These are phyloP conservation scores for Cutaneotrichosporon arboriforme DNA, from an alignment of 1,284 basidiomycete species.

Conservation along the genomic window DNA sequence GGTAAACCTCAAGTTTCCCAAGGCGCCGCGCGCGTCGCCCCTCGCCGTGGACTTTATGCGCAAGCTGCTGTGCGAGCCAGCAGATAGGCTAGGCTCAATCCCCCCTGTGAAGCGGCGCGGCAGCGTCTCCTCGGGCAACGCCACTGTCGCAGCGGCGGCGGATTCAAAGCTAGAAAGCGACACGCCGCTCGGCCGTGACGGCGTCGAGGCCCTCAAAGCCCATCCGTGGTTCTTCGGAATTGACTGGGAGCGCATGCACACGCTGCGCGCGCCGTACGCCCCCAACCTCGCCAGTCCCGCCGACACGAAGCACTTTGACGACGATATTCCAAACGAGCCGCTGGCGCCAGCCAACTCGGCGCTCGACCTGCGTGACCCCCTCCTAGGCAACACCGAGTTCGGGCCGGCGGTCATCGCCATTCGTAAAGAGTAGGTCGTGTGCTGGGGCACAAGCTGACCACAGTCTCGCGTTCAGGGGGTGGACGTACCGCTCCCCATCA, in stretches of 20 bases:
- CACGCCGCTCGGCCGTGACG: slow-evolving; percentile 52
- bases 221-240: slow-evolving; percentile 83
- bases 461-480: slow-evolving; percentile 42
- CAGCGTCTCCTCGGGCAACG: slow-evolving; percentile 1
- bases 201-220: slow-evolving; percentile 68
- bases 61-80: slow-evolving; percentile 83
- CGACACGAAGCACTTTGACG: slow-evolving; percentile 85
- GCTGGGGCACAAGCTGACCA: neutral
- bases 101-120: slow-evolving; percentile 33
- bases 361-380: slow-evolving; percentile 75
- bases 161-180: neutral
- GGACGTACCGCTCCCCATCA: slow-evolving; percentile 30
- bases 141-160: neutral
- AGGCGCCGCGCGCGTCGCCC: slow-evolving; percentile 71
- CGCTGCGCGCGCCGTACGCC: slow-evolving; percentile 74
- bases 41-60: slow-evolving; percentile 83
- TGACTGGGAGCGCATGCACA: slow-evolving; percentile 78
- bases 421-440: slow-evolving; percentile 62
- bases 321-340: slow-evolving; percentile 86
- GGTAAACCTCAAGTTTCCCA: slow-evolving; percentile 77
- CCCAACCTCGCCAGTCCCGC: slow-evolving; percentile 72
- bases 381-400: slow-evolving; percentile 75
- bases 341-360: slow-evolving; percentile 82
- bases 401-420: slow-evolving; percentile 80
- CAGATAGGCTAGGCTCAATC: slow-evolving; percentile 81